A percentile compares a stretch with the other conserved stretches of the same genome.
These are phyloP conservation scores for Globisporangium mamillatum DNA, from an alignment of 352 stramenopile species.

Conservation along the genomic window DNA sequence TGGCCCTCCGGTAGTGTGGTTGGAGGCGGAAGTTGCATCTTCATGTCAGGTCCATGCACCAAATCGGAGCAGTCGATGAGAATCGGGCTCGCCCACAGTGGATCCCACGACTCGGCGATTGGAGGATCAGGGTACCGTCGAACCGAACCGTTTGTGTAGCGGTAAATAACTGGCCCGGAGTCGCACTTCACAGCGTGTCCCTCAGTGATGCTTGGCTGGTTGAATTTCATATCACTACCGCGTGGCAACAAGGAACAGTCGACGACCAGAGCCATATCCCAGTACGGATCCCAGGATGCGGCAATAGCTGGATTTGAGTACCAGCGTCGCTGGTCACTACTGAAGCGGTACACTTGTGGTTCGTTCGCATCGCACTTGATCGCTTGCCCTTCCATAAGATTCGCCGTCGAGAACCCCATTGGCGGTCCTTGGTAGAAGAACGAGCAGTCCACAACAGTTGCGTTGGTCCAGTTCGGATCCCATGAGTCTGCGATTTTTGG, in stretches of 20 bases:
- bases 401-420: slow-evolving; percentile 15
- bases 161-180: slow-evolving; percentile 1
- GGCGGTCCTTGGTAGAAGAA: slow-evolving; percentile 1
- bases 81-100: slow-evolving; percentile 11
- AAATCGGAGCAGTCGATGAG: slow-evolving; percentile 19
- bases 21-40: background rate
- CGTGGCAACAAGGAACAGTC: slow-evolving; percentile 17
- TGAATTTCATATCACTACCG: slow-evolving; percentile 19
- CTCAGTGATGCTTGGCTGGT: slow-evolving; percentile 13
- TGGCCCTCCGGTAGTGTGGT: slow-evolving; percentile 1
- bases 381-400: slow-evolving; percentile 14
- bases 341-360: slow-evolving; percentile 11
- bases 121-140: slow-evolving; percentile 13
- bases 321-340: slow-evolving; percentile 11
- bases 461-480: slow-evolving; percentile 17
- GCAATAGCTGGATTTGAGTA: slow-evolving; percentile 22
- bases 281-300: slow-evolving; percentile 23
- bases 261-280: slow-evolving; percentile 1
- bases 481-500: slow-evolving; percentile 19
- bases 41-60: background rate
- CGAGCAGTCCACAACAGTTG: slow-evolving; percentile 17
- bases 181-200: slow-evolving; percentile 19
- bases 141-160: slow-evolving; percentile 9
- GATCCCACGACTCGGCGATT: slow-evolving; percentile 24
- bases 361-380: slow-evolving; percentile 12